These are phyloP conservation scores for Hagleromyces aurorensis DNA, from an alignment of 805 yeast genomes.

Conservation along the genomic window DNA sequence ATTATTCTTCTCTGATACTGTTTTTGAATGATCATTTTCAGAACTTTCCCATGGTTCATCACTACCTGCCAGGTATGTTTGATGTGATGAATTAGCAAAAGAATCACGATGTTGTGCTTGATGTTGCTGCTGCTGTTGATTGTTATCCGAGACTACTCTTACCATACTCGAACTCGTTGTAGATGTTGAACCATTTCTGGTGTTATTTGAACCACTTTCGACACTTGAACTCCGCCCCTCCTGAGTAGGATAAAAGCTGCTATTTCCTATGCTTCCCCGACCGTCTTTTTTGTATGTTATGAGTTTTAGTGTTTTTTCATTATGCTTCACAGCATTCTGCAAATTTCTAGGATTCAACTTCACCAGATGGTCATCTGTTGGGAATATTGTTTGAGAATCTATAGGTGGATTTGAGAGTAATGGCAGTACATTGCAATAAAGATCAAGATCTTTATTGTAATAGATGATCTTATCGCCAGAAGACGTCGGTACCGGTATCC, in stretches of 20 bases:
- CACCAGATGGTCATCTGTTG: slow-evolving; percentile 24
- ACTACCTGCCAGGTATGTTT: too few relatives aligned
- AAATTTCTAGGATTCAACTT: slow-evolving; percentile 26
- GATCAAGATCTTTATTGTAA: slow-evolving; percentile 51
- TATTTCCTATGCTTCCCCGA: too few relatives aligned
- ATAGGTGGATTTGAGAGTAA: slow-evolving; percentile 35
- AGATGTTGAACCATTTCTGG: slow-evolving; percentile 7
- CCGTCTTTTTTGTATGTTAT: too few relatives aligned
- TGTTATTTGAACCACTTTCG: too few relatives aligned
- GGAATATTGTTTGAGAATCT: slow-evolving; percentile 29
- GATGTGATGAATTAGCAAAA: too few relatives aligned
- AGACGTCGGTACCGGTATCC: slow-evolving; percentile 50
- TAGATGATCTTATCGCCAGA: slow-evolving; percentile 47
- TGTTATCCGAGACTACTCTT: slow-evolving; percentile 7
- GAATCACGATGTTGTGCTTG: too few relatives aligned
- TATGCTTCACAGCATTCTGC: slow-evolving; percentile 12
- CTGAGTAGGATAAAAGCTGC: too few relatives aligned
- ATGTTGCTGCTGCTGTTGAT: slow-evolving; percentile 3
- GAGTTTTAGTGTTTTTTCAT: slow-evolving; percentile 9
- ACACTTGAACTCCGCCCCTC: too few relatives aligned
- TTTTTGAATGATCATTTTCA: slow-evolving; percentile 7
- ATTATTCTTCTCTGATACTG: slow-evolving; percentile 7
- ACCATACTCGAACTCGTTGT: slow-evolving; percentile 5
- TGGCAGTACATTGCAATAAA: slow-evolving; percentile 54
- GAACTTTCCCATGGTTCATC: too few relatives aligned